A percentile compares a stretch with the other conserved stretches of the same genome.
phyloP scores from a whole-genome alignment of 169 alveolate genomes.

The Eimeria tenella region DNA sequence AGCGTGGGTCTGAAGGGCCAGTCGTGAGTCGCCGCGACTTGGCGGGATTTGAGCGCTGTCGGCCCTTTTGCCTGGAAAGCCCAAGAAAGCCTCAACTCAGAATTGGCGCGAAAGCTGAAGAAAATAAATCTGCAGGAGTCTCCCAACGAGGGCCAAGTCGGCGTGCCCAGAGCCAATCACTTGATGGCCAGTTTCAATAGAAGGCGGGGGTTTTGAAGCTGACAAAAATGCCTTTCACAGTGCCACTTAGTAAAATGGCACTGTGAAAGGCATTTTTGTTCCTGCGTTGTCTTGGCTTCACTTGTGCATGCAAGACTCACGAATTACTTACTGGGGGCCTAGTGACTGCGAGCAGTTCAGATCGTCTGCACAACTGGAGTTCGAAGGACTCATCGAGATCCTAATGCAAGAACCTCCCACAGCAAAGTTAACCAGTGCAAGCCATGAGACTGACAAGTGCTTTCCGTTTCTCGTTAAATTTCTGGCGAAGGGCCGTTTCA shows the following conservation, averaged over 20 bases:
- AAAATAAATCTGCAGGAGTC: too few species aligned
- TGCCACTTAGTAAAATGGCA: too few species aligned
- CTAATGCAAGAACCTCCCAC: not conserved
- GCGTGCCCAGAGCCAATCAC: too few species aligned
- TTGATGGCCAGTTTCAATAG: too few species aligned
- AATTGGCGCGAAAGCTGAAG: too few species aligned
- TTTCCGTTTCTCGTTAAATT: not conserved
- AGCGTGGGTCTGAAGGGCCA: constrained; percentile 61
- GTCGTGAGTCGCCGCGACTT: not conserved
- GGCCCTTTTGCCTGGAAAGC: not conserved
- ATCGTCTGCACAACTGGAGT: constrained; percentile 36
- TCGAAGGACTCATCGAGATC: constrained; percentile 2
- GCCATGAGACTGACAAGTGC: not conserved
- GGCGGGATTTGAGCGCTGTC: not conserved
- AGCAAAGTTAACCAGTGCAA: not conserved
- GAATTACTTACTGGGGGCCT: not conserved
- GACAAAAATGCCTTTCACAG: too few species aligned
- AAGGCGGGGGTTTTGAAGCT: too few species aligned
- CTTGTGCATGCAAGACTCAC: too few species aligned
- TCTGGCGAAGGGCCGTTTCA: not conserved
- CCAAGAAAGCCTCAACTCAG: too few species aligned
- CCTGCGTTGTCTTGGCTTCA: too few species aligned
- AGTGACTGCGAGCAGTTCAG: constrained; percentile 23
- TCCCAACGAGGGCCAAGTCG: too few species aligned
- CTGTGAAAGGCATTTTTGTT: too few species aligned